phyloP scores from a whole-genome alignment of 192 early-diverging fungal species.

The Rhizoclosmatium sp. region DNA sequence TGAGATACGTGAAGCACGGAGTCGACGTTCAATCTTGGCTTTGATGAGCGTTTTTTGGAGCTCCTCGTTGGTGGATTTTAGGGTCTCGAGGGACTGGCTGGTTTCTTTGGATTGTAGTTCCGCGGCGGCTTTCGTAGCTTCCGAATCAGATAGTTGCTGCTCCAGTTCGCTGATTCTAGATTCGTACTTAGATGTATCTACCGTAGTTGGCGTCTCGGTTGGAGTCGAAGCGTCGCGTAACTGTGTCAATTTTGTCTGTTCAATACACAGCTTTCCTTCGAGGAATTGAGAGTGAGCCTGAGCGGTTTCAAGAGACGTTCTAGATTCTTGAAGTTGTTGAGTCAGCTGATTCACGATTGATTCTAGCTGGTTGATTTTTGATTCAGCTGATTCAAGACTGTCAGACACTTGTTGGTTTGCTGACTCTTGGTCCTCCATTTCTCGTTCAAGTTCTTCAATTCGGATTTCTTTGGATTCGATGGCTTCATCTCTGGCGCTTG shows the following conservation, averaged over 20 bases:
- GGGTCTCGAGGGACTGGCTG: neutral
- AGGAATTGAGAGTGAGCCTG: neutral
- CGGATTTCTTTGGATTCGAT: neutral
- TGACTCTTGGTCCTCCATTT: neutral
- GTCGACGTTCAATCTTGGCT: constrained; percentile 1
- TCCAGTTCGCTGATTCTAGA: neutral
- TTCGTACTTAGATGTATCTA: neutral
- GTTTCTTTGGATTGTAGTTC: neutral
- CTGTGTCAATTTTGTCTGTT: constrained; percentile 1
- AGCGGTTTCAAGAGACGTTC: neutral
- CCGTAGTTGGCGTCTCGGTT: neutral
- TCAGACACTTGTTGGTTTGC: neutral
- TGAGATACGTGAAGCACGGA: constrained; percentile 20
- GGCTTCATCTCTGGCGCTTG: neutral
- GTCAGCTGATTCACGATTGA: neutral
- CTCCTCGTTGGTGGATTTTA: constrained; percentile 4
- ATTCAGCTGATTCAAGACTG: neutral
- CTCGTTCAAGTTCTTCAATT: neutral
- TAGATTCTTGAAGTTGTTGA: neutral
- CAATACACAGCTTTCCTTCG: neutral
- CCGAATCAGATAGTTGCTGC: neutral
- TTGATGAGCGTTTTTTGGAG: constrained; percentile 6
- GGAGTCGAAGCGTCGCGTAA: neutral
- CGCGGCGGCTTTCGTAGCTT: neutral
- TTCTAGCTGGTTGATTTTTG: neutral